phyloP scores from a whole-genome alignment of 1,284 basidiomycete species.

The Malassezia nana region DNA sequence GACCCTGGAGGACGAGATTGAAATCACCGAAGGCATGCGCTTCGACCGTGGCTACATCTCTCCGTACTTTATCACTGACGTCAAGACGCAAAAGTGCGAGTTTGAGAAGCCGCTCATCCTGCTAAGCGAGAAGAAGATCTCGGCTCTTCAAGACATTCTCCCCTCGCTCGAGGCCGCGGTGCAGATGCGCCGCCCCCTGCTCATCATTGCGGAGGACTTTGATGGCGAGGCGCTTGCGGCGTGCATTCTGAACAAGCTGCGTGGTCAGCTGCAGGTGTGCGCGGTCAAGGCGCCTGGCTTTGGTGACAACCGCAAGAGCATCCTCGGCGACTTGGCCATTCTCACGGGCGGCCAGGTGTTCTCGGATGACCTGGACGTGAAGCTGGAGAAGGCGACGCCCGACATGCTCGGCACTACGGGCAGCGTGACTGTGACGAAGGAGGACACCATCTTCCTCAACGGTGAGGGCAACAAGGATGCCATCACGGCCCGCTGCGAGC shows the following conservation, averaged over 20 bases:
- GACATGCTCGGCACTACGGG: slow-evolving; percentile 88
- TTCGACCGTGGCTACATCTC: slow-evolving; percentile 98
- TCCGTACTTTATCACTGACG: slow-evolving; percentile 97
- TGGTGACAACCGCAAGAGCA: slow-evolving; percentile 96
- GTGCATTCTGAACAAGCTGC: slow-evolving; percentile 96
- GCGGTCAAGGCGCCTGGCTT: slow-evolving; percentile 97
- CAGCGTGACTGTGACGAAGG: slow-evolving; percentile 89
- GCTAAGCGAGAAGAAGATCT: slow-evolving; percentile 97
- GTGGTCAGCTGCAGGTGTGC: slow-evolving; percentile 82
- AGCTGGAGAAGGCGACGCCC: slow-evolving; percentile 79
- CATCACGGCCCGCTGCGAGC: slow-evolving; percentile 60
- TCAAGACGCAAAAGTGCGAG: slow-evolving; percentile 91
- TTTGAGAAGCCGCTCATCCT: slow-evolving; percentile 93
- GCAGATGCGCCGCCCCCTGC: slow-evolving; percentile 76
- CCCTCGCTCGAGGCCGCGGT: slow-evolving; percentile 86
- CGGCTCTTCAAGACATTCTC: slow-evolving; percentile 83
- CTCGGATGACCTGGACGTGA: slow-evolving; percentile 95
- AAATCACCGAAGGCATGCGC: slow-evolving; percentile 98
- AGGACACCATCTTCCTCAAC: slow-evolving; percentile 93
- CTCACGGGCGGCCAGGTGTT: slow-evolving; percentile 95
- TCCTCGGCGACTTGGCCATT: slow-evolving; percentile 92
- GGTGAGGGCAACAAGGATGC: slow-evolving; percentile 55
- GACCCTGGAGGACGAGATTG: slow-evolving; percentile 93
- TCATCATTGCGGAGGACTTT: slow-evolving; percentile 94
- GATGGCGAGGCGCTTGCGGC: slow-evolving; percentile 96